Conservation (phyloP, 306 rosid species). For the Acmispon strigosus region DNA sequence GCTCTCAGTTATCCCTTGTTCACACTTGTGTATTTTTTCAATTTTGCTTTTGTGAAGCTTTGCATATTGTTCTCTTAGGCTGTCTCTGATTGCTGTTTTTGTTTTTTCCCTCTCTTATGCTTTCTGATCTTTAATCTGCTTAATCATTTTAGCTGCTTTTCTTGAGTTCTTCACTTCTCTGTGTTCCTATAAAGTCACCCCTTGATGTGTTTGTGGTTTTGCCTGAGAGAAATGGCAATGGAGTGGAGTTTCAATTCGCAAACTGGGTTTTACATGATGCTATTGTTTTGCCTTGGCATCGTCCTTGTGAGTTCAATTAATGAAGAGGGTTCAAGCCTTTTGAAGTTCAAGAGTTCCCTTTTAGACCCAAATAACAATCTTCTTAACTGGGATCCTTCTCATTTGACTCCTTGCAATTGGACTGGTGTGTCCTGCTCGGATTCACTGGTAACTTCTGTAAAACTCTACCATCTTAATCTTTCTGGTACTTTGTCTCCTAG, state of each 20-base stretch:
- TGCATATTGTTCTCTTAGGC: background rate
- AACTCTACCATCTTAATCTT: conserved; percentile 40
- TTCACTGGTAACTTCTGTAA: conserved; percentile 52
- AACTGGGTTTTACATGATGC: conserved; percentile 20
- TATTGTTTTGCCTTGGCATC: conserved; percentile 24
- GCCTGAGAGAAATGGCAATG: conserved; percentile 29
- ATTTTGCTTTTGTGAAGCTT: background rate
- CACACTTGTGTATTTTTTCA: background rate
- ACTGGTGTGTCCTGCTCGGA: conserved; percentile 50
- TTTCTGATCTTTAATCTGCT: background rate
- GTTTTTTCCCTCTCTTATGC: background rate
- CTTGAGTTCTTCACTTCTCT: background rate
- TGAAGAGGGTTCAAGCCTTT: conserved; percentile 51
- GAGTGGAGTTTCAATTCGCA: conserved; percentile 9
- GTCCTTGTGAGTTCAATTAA: conserved; percentile 32
- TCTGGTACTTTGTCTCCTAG: conserved; percentile 55
- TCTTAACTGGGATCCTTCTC: conserved; percentile 47
- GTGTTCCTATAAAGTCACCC: background rate
- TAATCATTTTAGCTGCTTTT: background rate
- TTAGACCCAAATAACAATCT: conserved; percentile 43
- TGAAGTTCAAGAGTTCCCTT: conserved; percentile 42
- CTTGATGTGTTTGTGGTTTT: conserved; percentile 4
- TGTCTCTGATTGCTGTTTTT: background rate
- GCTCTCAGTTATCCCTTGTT: conserved; percentile 14
- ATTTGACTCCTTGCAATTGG: conserved; percentile 68